Evolutionary conservation across 768 basidiomycete genomes (phyloP), one percentile per base, ranked within the genome.

Genomic region (Paxillus ammoniavirescens): DNA sequence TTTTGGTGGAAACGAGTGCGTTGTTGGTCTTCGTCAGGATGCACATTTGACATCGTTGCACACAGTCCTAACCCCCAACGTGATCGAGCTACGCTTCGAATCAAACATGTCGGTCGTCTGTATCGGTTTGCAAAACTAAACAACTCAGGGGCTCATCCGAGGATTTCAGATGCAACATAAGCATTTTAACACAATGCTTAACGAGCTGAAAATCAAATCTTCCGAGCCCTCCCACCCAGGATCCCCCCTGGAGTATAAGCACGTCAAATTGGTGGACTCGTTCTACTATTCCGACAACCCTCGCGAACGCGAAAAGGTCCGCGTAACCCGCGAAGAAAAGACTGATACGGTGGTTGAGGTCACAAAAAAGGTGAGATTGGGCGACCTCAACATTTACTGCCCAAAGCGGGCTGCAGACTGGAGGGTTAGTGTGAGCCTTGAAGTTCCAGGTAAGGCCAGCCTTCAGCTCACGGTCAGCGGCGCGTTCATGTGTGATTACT

Each of bases 391-490:
- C 68, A 78, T 99, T 26, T 87, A 81, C 68, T 84, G 83, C 63
- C 96, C 96, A 8, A 89, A 89, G 65, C 76, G 86, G 21, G 67
- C 75, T 1, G 92, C 89, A 42, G 97, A 99, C 71, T 98, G 93
- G 92, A 75, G 97, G 51, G 78, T 99, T 5, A 94, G 91, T 58
- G 92, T 98, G 6, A 98, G 83, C 67, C 65, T 91, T n/a, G 96
- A 99, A 79, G 78, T 89, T 37, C 90, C 91, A 23, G 80, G 94
- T 96, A 61, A 56, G 61, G 83, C 77, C 28, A 41, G 26, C 13
- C 45, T 33, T 4, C 50, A 28, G 13, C 38, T 37, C 50, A 13
- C 53, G 21, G 43, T 45, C 45, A 26, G 21, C 37, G 15, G 35
- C 35, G 30, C 47, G 43, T 36, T 53, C 42, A 50, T 48, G 30